These are phyloP conservation scores for Rhytidhysteron rufulum DNA, from an alignment of 2,329 filamentous ascomycete genomes.

Conservation along the genomic window DNA sequence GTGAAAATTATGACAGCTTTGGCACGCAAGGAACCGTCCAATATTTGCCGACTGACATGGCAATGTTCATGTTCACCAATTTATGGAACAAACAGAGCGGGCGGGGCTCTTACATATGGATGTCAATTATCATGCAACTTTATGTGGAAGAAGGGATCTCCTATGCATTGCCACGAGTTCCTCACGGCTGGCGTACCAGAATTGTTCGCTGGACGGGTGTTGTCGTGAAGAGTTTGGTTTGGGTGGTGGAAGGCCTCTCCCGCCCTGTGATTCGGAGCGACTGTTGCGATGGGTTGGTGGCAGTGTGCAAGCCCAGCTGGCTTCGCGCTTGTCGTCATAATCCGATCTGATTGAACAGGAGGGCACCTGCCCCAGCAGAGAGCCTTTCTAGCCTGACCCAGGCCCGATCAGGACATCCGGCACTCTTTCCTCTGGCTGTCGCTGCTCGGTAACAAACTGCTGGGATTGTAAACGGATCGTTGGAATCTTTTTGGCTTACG, in stretches of 20 bases:
- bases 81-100: not conserved
- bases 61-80: not conserved
- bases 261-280: too few species aligned
- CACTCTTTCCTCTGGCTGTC: not conserved
- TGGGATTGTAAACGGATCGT: constrained; percentile 11
- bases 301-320: not conserved
- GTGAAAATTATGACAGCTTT: constrained; percentile 17
- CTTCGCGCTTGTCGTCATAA: constrained; percentile 26
- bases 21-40: constrained; percentile 5
- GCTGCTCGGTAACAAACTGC: constrained; percentile 16
- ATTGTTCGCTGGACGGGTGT: not conserved
- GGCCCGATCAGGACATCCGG: constrained; percentile 3
- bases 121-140: not conserved
- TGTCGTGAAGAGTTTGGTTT: too few species aligned
- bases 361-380: constrained; percentile 21
- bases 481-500: too few species aligned
- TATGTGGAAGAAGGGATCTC: not conserved
- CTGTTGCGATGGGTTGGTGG: not conserved
- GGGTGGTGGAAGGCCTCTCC: too few species aligned
- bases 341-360: constrained; percentile 14
- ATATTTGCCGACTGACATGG: constrained; percentile 2
- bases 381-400: constrained; percentile 12
- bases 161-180: not conserved
- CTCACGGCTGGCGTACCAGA: not conserved
- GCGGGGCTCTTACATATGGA: not conserved